Base-by-base conservation (phyloP, 1,284 basidiomycete species). In the Ustilago cynodontis region DNA sequence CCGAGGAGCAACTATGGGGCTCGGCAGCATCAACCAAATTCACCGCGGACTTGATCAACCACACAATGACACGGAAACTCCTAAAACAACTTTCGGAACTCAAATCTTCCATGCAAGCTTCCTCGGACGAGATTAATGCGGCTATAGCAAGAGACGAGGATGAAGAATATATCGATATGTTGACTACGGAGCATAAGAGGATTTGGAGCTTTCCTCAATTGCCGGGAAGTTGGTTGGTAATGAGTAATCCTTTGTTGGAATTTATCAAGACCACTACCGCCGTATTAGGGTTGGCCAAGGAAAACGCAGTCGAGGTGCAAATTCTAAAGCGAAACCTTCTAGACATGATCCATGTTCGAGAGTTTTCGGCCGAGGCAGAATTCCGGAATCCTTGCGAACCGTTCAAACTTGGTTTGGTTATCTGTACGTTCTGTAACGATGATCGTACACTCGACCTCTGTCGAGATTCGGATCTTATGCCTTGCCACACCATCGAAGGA, bases 381-480 rank as follows among this genome's bases (percentile, higher is more conserved):
- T 86, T 91, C 93, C 14, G 88, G 87, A 96, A 98, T 84, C 96
- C 96, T 0, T 98, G 96, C 87, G 93, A 97, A 82, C 91, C 94
- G 3, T 90, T 98, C 71, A 92, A 92, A 77, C 87, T 98, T 28
- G 89, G 92, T 26, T 93, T 94, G 85, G 93, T 98, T 28, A 93
- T 95, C 28, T 99, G 97, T 86, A 90, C 90, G 59, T 91, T 92
- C 82, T 99, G 97, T 87, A 95, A 95, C 86, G 88, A 90, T 24
- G 90, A 96, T 68, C 91, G 93, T 20, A 94, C 95, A 86, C 93
- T 99, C 77, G 96, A 99, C 86, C 92, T 98, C 77, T 97, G 95
- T 85, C 90, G 95, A n/a, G 95, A 98, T 86, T 89, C 91, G 7
- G 93, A 95, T 72, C 89, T 97, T 47, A 88, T 94, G 56, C 92